Conservation (phyloP, 768 basidiomycete species). For the Mycena capillaripes region DNA sequence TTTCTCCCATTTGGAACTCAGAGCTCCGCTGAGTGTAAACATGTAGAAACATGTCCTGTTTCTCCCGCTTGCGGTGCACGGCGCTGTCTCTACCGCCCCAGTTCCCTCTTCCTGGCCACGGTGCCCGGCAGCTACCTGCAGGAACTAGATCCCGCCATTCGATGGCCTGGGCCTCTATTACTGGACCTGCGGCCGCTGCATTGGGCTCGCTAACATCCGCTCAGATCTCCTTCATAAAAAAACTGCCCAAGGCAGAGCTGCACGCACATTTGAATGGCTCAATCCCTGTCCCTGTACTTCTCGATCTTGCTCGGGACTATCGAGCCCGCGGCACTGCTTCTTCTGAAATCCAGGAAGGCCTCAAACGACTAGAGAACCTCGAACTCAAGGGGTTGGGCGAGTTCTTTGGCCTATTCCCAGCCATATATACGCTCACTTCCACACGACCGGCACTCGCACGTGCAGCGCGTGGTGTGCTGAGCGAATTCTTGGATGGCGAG, state of each 20-base stretch:
- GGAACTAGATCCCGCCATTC: neutral
- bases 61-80: too few relatives aligned
- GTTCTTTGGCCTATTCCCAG: constrained; percentile 55
- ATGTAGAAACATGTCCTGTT: too few relatives aligned
- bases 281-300: constrained; percentile 14
- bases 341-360: constrained; percentile 45
- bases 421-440: constrained; percentile 83
- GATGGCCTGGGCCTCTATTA: neutral
- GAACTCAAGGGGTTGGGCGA: constrained; percentile 54
- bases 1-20: too few relatives aligned
- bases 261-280: constrained; percentile 25
- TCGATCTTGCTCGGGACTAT: constrained; percentile 15
- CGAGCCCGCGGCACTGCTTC: neutral
- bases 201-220: constrained; percentile 20
- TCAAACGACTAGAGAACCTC: constrained; percentile 57
- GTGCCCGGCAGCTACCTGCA: too few relatives aligned
- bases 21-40: too few relatives aligned
- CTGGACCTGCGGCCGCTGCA: constrained; percentile 11
- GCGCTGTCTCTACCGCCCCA: too few relatives aligned
- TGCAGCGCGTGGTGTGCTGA: constrained; percentile 76
- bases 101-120: too few relatives aligned
- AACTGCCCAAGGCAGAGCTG: constrained; percentile 85
- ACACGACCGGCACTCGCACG: constrained; percentile 65
- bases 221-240: constrained; percentile 72
- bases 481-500: constrained; percentile 67